These are phyloP conservation scores for Cladosporium sp. DNA, from an alignment of 2,329 filamentous ascomycete species.

Conservation along the genomic window DNA sequence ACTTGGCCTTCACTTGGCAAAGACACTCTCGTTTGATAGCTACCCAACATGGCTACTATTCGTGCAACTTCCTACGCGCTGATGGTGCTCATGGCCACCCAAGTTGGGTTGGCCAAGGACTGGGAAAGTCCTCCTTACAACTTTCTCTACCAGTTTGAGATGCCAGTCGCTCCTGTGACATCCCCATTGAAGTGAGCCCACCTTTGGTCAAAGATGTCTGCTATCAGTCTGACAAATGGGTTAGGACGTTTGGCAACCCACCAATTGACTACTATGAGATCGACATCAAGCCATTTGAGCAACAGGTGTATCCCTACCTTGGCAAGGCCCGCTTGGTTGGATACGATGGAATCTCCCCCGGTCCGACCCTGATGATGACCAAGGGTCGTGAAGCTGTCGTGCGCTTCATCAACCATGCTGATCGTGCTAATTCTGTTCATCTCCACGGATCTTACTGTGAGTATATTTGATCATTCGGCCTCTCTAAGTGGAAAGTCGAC, in stretches of 20 bases:
- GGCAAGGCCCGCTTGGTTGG: conserved; percentile 40
- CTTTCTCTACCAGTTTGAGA: conserved; percentile 19
- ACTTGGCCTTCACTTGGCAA: no score
- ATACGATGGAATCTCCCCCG: conserved; percentile 49
- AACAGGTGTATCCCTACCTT: conserved; percentile 43
- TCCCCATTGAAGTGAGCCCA: conserved; percentile 23
- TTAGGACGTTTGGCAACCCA: conserved; percentile 21
- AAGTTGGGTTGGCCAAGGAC: conserved; percentile 1
- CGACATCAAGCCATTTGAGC: conserved; percentile 37
- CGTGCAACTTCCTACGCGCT: neutral
- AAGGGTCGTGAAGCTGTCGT: conserved; percentile 51
- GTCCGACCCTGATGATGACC: conserved; percentile 49
- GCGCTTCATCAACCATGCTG: conserved; percentile 50
- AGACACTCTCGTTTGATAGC: no score
- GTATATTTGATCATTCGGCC: neutral
- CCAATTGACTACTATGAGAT: conserved; percentile 47
- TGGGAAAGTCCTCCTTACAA: conserved; percentile 21
- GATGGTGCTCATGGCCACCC: neutral
- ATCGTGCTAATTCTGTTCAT: conserved; percentile 46
- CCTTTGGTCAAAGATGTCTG: no score
- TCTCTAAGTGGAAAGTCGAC: no score
- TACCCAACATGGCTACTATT: neutral
- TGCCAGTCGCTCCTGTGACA: conserved; percentile 21
- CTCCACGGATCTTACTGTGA: conserved; percentile 51
- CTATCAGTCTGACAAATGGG: no score